Percentiles rank a stretch among this genome's conserved stretches.
Conservation (phyloP, 139 green algal genomes). For the Closterium sp. region DNA sequence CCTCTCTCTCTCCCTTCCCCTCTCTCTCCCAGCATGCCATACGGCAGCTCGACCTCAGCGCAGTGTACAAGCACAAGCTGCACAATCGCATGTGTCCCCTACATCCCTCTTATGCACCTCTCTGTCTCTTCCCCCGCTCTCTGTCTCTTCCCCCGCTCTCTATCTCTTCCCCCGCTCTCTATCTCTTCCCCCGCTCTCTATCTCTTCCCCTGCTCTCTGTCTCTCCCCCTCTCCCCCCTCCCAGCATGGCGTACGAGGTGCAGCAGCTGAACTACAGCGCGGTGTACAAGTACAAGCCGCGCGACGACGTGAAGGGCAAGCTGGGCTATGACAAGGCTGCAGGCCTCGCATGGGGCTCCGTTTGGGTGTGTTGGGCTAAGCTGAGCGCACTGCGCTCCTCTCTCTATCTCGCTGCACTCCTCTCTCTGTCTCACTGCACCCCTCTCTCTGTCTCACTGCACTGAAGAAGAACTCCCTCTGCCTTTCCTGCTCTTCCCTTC, state of each 20-base stretch:
- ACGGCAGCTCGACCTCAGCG: not conserved
- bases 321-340: not conserved
- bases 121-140: not conserved
- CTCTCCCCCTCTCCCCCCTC: too few relatives aligned
- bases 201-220: too few relatives aligned
- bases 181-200: too few relatives aligned
- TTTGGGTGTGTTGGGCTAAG: not conserved
- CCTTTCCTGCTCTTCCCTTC: not conserved
- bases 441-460: not conserved
- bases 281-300: constrained; percentile 17
- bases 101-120: not conserved
- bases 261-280: not conserved
- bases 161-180: too few relatives aligned
- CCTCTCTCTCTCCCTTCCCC: not conserved
- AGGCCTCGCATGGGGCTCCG: not conserved
- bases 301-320: not conserved
- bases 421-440: not conserved
- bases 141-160: too few relatives aligned
- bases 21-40: not conserved
- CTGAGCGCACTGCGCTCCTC: not conserved
- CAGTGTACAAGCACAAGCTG: not conserved
- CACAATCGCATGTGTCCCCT: not conserved
- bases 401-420: not conserved
- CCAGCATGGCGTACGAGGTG: constrained; percentile 6
- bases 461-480: too few relatives aligned